Percentiles rank a stretch among this genome's conserved stretches.
Conservation (phyloP, 257 asterid species). For the Scutellaria galericulata region DNA sequence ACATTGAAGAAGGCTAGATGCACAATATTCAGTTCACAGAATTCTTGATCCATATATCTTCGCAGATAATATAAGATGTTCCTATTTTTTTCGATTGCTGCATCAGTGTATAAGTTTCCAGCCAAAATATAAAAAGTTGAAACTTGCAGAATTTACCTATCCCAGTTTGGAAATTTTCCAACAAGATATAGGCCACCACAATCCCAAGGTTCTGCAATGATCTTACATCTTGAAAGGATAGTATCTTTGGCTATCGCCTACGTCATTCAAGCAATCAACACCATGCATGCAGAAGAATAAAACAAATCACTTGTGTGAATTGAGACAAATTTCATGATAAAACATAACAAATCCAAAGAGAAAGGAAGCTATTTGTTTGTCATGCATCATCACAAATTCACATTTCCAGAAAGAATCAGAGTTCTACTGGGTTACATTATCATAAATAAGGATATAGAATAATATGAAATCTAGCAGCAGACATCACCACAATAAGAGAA, state of each 20-base stretch:
- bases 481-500: neutral
- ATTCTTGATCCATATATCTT: neutral
- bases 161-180: slow-evolving; percentile 98
- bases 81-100: slow-evolving; percentile 20
- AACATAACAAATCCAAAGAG: neutral
- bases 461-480: neutral
- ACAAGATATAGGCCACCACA: slow-evolving; percentile 99
- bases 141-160: slow-evolving; percentile 58
- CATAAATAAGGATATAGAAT: neutral
- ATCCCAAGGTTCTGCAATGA: slow-evolving; percentile 98
- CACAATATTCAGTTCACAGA: slow-evolving; percentile 3
- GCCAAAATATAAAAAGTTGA: slow-evolving; percentile 11
- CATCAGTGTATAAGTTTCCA: slow-evolving; percentile 19
- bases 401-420: neutral
- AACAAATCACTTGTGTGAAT: slow-evolving; percentile 19
- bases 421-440: neutral
- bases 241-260: slow-evolving; percentile 95
- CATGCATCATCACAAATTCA: slow-evolving; percentile 8
- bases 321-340: slow-evolving; percentile 10
- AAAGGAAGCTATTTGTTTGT: slow-evolving; percentile 10
- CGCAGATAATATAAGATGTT: slow-evolving; percentile 22
- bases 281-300: slow-evolving; percentile 18
- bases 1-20: neutral
- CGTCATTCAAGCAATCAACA: slow-evolving; percentile 33
- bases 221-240: slow-evolving; percentile 88